A percentile compares a stretch with the other conserved stretches of the same genome.
phyloP scores from a whole-genome alignment of 1,284 basidiomycete species.

The Ustilago curta region DNA sequence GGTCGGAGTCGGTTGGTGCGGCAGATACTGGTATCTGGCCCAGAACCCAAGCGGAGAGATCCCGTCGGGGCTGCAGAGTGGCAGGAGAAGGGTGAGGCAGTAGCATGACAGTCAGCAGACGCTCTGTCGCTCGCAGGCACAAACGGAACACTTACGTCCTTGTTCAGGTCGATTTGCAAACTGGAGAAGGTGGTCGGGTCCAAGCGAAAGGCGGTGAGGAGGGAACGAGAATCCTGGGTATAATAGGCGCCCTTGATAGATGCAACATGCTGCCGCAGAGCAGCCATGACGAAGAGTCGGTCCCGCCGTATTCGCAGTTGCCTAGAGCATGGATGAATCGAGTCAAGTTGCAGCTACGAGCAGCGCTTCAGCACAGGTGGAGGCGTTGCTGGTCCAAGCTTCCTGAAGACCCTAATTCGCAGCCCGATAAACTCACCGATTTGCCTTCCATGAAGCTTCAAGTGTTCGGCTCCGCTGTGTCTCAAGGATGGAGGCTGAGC shows the following conservation, averaged over 20 bases:
- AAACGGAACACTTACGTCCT: constrained; percentile 17
- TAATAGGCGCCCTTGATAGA: constrained; percentile 40
- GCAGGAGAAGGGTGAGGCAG: background rate
- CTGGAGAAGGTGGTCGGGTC: constrained; percentile 33
- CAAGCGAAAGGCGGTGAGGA: constrained; percentile 32
- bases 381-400: constrained; percentile 20
- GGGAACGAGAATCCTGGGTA: constrained; percentile 22
- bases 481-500: too few relatives aligned
- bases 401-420: constrained; percentile 16
- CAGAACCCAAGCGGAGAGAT: constrained; percentile 34
- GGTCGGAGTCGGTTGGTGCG: constrained; percentile 44
- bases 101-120: background rate
- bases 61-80: constrained; percentile 23
- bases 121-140: background rate
- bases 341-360: background rate
- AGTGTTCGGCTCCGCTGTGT: constrained; percentile 12
- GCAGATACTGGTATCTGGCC: constrained; percentile 32
- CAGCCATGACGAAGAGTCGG: constrained; percentile 21
- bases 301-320: background rate
- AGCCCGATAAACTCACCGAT: constrained; percentile 10
- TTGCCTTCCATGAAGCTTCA: background rate
- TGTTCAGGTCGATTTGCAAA: constrained; percentile 33
- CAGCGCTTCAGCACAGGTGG: background rate
- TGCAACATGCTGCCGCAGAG: constrained; percentile 44
- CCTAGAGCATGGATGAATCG: background rate